Percentiles rank a stretch among this genome's conserved stretches.
phyloP scores from a whole-genome alignment of 441 rosid species.

The Aquilaria agallochum region DNA sequence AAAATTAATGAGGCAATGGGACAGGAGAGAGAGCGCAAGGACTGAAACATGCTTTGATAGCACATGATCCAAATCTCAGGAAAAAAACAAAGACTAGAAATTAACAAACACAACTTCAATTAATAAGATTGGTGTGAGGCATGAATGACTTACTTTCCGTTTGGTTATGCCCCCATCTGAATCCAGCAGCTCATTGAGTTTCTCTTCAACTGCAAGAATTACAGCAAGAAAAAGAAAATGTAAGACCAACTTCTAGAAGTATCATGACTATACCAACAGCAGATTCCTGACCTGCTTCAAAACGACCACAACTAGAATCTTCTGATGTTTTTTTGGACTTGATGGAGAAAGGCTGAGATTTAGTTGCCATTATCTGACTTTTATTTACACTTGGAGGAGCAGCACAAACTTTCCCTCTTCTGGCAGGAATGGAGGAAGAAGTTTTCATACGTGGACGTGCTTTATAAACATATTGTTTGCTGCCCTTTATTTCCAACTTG shows the following conservation, averaged over 20 bases:
- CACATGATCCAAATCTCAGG: no score
- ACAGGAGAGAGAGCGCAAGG: no score
- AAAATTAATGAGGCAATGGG: no score
- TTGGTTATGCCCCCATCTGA: slow-evolving; percentile 91
- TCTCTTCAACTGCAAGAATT: slow-evolving; percentile 80
- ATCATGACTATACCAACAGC: slow-evolving; percentile 5
- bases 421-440: slow-evolving; percentile 43
- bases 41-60: no score
- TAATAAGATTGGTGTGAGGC: not conserved
- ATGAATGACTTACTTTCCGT: slow-evolving; percentile 64
- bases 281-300: slow-evolving; percentile 67
- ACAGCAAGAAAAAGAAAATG: slow-evolving; percentile 14
- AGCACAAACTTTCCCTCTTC: slow-evolving; percentile 52
- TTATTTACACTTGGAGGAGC: slow-evolving; percentile 41
- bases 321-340: slow-evolving; percentile 62
- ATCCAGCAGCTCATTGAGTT: slow-evolving; percentile 95
- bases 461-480: slow-evolving; percentile 42
- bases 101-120: slow-evolving; percentile 1
- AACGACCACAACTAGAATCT: slow-evolving; percentile 54
- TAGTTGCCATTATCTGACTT: slow-evolving; percentile 44
- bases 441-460: slow-evolving; percentile 58
- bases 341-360: slow-evolving; percentile 41
- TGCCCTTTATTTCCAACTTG: slow-evolving; percentile 40
- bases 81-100: slow-evolving; percentile 5
- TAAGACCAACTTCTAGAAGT: not conserved